Percentiles rank a stretch among this genome's conserved stretches.
phyloP scores from a whole-genome alignment of 1,284 basidiomycete genomes.

The Megacollybia platyphylla region DNA sequence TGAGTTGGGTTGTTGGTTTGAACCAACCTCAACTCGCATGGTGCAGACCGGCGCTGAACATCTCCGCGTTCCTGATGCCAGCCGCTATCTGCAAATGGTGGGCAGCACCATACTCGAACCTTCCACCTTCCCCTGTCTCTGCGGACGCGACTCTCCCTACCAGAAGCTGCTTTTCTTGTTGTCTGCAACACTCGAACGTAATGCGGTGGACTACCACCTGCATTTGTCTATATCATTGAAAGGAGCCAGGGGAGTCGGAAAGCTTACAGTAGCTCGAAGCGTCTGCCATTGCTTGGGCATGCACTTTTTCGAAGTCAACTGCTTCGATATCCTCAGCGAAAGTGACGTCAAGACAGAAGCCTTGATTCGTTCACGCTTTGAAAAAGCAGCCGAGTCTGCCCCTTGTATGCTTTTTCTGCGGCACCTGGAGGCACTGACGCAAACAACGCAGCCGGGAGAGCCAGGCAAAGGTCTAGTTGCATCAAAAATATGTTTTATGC shows the following conservation, averaged over 20 bases:
- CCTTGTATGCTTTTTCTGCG: conserved; percentile 81
- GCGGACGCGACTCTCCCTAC: conserved; percentile 21
- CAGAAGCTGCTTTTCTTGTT: conserved; percentile 35
- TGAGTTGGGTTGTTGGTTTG: conserved; percentile 80
- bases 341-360: conserved; percentile 73
- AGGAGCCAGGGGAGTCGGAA: conserved; percentile 66
- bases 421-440: conserved; percentile 75
- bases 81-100: conserved; percentile 38
- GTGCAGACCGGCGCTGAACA: conserved; percentile 73
- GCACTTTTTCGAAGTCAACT: conserved; percentile 80
- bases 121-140: conserved; percentile 6
- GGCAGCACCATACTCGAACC: background rate
- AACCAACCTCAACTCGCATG: conserved; percentile 62
- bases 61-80: conserved; percentile 47
- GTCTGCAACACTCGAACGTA: conserved; percentile 41
- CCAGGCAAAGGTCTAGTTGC: conserved; percentile 21
- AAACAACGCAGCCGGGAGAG: conserved; percentile 56
- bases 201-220: conserved; percentile 47
- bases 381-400: conserved; percentile 69
- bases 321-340: conserved; percentile 78
- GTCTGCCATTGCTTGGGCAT: conserved; percentile 60
- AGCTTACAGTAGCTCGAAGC: conserved; percentile 45
- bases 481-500: background rate
- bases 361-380: conserved; percentile 64
- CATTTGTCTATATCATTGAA: conserved; percentile 60